Conservation (phyloP, 139 green algal genomes). For the Chlorella sp. region DNA sequence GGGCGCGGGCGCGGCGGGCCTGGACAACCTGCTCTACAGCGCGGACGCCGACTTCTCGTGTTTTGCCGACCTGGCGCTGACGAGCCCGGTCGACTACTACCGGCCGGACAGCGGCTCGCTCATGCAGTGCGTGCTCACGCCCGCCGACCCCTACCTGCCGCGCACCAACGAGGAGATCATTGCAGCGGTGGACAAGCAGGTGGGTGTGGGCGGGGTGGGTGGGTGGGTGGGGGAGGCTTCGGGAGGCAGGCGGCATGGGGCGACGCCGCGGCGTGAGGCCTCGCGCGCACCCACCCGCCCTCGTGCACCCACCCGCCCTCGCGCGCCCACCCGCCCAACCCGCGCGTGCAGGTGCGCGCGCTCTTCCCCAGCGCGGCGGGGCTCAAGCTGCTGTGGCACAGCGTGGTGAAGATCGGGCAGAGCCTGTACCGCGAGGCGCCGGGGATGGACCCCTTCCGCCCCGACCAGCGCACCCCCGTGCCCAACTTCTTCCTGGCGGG, state of each 20-base stretch:
- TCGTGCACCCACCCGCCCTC: not conserved
- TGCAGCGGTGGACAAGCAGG: slow-evolving; percentile 80
- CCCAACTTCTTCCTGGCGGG: slow-evolving; percentile 96
- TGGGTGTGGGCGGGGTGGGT: slow-evolving; percentile 22
- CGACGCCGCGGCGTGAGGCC: too few species aligned
- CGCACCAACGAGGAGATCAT: slow-evolving; percentile 92
- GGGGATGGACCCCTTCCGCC: slow-evolving; percentile 85
- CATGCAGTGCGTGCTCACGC: slow-evolving; percentile 95
- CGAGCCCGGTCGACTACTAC: slow-evolving; percentile 92
- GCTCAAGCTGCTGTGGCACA: slow-evolving; percentile 80
- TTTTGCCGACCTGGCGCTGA: slow-evolving; percentile 96
- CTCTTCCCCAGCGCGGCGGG: slow-evolving; percentile 88
- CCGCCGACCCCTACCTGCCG: slow-evolving; percentile 91
- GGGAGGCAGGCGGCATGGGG: too few species aligned
- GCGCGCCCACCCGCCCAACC: not conserved
- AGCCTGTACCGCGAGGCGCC: slow-evolving; percentile 91
- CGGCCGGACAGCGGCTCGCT: slow-evolving; percentile 85
- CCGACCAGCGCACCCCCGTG: slow-evolving; percentile 89
- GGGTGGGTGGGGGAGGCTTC: not conserved
- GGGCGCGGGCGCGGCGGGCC: not conserved
- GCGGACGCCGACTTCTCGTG: slow-evolving; percentile 93
- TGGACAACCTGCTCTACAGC: not conserved
- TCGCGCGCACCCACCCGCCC: too few species aligned
- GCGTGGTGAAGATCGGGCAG: slow-evolving; percentile 95
- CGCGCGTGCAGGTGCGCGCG: slow-evolving; percentile 62